phyloP scores from a whole-genome alignment of 2,329 filamentous ascomycete genomes.

The Bipolaris oryzae region DNA sequence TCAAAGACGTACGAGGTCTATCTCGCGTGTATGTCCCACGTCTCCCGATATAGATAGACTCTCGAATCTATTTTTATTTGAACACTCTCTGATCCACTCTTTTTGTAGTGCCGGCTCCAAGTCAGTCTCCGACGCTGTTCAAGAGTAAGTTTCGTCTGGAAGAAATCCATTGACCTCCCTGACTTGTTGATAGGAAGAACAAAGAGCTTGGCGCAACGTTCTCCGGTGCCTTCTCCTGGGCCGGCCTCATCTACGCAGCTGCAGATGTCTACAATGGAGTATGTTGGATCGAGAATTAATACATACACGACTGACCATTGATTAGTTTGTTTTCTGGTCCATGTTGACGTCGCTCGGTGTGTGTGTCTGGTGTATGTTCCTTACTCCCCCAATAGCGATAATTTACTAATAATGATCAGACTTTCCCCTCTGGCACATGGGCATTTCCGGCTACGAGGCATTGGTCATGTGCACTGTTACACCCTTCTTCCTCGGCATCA shows the following conservation, averaged over 20 bases:
- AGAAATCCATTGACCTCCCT: slow-evolving; percentile 16
- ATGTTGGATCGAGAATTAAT: slow-evolving; percentile 47
- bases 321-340: slow-evolving; percentile 94
- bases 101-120: slow-evolving; percentile 55
- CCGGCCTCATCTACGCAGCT: slow-evolving; percentile 76
- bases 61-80: slow-evolving; percentile 44
- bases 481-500: slow-evolving; percentile 77
- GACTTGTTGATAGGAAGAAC: slow-evolving; percentile 66
- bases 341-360: slow-evolving; percentile 88
- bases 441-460: slow-evolving; percentile 93
- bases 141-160: slow-evolving; percentile 64
- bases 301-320: slow-evolving; percentile 10
- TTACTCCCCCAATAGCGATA: not conserved
- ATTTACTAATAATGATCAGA: slow-evolving; percentile 57
- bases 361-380: slow-evolving; percentile 84
- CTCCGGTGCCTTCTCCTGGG: slow-evolving; percentile 72
- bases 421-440: slow-evolving; percentile 99
- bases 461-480: slow-evolving; percentile 84
- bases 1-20: slow-evolving; percentile 86
- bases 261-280: slow-evolving; percentile 93
- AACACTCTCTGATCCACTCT: slow-evolving; percentile 44
- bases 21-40: slow-evolving; percentile 98
- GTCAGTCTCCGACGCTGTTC: slow-evolving; percentile 51
- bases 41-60: slow-evolving; percentile 82
- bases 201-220: slow-evolving; percentile 74